These are phyloP conservation scores for Psilocybe cubensis DNA, from an alignment of 768 basidiomycete species.

Conservation along the genomic window DNA sequence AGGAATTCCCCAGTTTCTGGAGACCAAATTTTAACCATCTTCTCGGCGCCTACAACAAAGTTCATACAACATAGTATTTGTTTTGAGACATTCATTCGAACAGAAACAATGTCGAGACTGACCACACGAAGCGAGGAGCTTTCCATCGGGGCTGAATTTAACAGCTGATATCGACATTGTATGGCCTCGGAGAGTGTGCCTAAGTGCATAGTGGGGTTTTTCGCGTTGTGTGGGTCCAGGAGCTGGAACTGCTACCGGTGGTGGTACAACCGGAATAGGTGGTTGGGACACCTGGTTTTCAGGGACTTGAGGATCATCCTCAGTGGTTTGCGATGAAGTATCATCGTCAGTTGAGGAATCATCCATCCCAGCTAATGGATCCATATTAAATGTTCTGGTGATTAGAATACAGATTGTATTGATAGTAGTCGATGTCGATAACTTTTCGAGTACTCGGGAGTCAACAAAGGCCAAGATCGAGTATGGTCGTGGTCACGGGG, in stretches of 20 bases:
- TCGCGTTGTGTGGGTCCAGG: slow-evolving; percentile 43
- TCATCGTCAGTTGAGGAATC: slow-evolving; percentile 62
- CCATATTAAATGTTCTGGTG: slow-evolving; percentile 30
- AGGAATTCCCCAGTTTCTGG: slow-evolving; percentile 79
- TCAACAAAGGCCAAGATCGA: background rate
- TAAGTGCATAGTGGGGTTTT: slow-evolving; percentile 70
- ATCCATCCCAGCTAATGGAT: slow-evolving; percentile 49
- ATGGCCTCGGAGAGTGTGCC: slow-evolving; percentile 75
- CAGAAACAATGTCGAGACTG: slow-evolving; percentile 32
- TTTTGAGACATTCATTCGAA: slow-evolving; percentile 13
- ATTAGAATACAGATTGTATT: slow-evolving; percentile 8
- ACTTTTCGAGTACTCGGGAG: background rate
- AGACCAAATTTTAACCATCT: slow-evolving; percentile 81
- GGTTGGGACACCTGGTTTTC: slow-evolving; percentile 46
- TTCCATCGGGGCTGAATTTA: slow-evolving; percentile 91
- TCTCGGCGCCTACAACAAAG: slow-evolving; percentile 68
- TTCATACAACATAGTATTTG: slow-evolving; percentile 9
- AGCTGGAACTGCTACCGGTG: slow-evolving; percentile 30
- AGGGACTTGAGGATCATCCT: slow-evolving; percentile 82
- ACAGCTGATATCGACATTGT: slow-evolving; percentile 84
- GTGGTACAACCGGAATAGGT: slow-evolving; percentile 25
- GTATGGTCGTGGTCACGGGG: background rate
- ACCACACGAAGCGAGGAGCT: slow-evolving; percentile 87
- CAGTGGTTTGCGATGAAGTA: slow-evolving; percentile 81
- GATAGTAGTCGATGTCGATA: background rate